Percentiles rank a stretch among this genome's conserved stretches.
Evolutionary conservation across 2,329 filamentous ascomycete genomes (phyloP).

Genomic region (Calonectria honghensis): DNA sequence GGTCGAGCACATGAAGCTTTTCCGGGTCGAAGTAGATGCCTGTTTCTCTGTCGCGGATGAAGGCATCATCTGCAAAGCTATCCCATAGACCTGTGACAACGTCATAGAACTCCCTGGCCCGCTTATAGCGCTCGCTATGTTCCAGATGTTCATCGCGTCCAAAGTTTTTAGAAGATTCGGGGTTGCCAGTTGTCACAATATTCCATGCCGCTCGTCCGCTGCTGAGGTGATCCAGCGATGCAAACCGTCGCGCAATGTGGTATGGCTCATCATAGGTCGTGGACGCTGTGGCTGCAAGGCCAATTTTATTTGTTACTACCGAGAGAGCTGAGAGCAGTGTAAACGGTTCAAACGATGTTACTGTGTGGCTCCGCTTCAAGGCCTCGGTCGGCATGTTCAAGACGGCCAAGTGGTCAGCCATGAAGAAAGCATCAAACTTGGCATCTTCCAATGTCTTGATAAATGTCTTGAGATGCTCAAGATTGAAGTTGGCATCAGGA

Average conservation of each 20-base stretch:
- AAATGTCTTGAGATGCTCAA: conserved; percentile 71
- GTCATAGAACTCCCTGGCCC: conserved; percentile 71
- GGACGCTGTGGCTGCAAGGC: conserved; percentile 72
- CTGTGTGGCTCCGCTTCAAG: conserved; percentile 74
- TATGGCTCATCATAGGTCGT: conserved; percentile 74
- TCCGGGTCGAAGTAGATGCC: conserved; percentile 71
- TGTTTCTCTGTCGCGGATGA: conserved; percentile 67
- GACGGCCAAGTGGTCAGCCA: conserved; percentile 73
- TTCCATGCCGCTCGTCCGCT: conserved; percentile 72
- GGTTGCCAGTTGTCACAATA: conserved; percentile 72
- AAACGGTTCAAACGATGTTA: conserved; percentile 75
- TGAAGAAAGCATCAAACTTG: conserved; percentile 75
- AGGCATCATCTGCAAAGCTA: conserved; percentile 73
- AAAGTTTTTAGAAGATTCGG: conserved; percentile 72
- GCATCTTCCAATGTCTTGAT: conserved; percentile 72
- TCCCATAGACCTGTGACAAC: conserved; percentile 73
- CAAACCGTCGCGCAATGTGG: conserved; percentile 72
- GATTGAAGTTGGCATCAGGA: conserved; percentile 75
- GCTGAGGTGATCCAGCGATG: conserved; percentile 71
- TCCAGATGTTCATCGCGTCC: conserved; percentile 69
- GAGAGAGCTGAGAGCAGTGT: conserved; percentile 71
- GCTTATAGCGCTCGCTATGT: conserved; percentile 69
- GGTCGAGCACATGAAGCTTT: conserved; percentile 71
- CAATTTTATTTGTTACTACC: conserved; percentile 68
- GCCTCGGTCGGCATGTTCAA: conserved; percentile 75